phyloP scores from a whole-genome alignment of 2,329 filamentous ascomycete species.

The Neonectria ditissima region DNA sequence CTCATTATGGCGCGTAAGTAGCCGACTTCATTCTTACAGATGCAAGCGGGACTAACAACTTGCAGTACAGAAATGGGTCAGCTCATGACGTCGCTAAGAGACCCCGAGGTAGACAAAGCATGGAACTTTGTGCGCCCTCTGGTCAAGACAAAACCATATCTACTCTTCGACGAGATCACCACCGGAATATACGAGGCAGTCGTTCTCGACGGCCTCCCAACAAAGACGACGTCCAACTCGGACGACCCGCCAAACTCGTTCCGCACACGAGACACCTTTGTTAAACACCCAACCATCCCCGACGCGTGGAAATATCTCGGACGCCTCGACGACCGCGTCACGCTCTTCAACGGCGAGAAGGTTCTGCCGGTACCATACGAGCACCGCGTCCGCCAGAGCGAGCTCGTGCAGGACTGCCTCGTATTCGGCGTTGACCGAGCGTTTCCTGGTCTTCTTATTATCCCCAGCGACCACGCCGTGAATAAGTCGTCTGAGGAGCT shows the following conservation, averaged over 20 bases:
- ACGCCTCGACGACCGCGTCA: conserved; percentile 58
- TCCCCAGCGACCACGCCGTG: conserved; percentile 58
- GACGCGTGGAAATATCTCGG: conserved; percentile 59
- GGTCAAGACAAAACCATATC: conserved; percentile 26
- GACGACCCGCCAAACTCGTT: conserved; percentile 57
- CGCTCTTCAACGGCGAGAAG: conserved; percentile 60
- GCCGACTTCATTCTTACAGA: background rate
- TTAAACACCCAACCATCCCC: conserved; percentile 53
- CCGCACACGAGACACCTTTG: conserved; percentile 57
- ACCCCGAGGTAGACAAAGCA: conserved; percentile 31
- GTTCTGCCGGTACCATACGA: conserved; percentile 61
- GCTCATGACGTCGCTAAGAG: conserved; percentile 41
- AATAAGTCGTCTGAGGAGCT: conserved; percentile 57
- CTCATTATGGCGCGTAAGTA: conserved; percentile 66
- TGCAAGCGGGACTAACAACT: too few species aligned
- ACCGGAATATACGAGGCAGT: conserved; percentile 51
- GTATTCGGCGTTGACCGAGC: conserved; percentile 66
- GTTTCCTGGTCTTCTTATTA: conserved; percentile 64
- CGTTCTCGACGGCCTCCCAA: conserved; percentile 52
- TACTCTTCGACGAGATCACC: conserved; percentile 42
- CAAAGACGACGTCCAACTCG: conserved; percentile 48
- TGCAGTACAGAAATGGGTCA: conserved; percentile 40
- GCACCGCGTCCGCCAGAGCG: conserved; percentile 62
- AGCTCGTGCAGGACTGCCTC: conserved; percentile 64
- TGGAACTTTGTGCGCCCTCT: conserved; percentile 50